Percentiles rank a stretch among this genome's conserved stretches.
These are phyloP conservation scores for Aeminium ludgeri DNA, from an alignment of 495 filamentous ascomycete genomes.

Conservation along the genomic window DNA sequence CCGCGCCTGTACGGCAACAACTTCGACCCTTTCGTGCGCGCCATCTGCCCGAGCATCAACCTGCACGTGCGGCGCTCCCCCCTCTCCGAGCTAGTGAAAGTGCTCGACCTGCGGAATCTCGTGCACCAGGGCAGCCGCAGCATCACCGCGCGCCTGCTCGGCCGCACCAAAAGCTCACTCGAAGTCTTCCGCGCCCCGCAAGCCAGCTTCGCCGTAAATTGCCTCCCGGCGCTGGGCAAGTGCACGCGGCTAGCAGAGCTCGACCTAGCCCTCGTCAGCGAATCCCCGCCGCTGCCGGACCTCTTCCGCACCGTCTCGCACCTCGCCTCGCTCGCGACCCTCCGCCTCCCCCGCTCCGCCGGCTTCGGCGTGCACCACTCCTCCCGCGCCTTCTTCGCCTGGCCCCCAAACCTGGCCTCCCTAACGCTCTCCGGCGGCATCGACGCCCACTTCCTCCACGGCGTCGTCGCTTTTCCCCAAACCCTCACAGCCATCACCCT, in stretches of 20 bases:
- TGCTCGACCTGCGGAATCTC: slow-evolving; percentile 40
- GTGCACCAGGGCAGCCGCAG: slow-evolving; percentile 51
- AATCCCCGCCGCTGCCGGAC: slow-evolving; percentile 32
- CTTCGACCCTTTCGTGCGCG: slow-evolving; percentile 42
- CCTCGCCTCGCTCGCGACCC: slow-evolving; percentile 30
- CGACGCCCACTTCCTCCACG: slow-evolving; percentile 27
- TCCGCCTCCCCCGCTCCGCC: slow-evolving; percentile 42
- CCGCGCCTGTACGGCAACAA: slow-evolving; percentile 36
- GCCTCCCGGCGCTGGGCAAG: slow-evolving; percentile 46
- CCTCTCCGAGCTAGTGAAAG: slow-evolving; percentile 38
- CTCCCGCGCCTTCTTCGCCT: slow-evolving; percentile 17
- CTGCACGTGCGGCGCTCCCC: slow-evolving; percentile 36
- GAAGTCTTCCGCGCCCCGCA: slow-evolving; percentile 49
- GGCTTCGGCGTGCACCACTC: slow-evolving; percentile 16
- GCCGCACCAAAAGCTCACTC: slow-evolving; percentile 38
- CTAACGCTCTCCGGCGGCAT: slow-evolving; percentile 32
- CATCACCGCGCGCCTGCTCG: slow-evolving; percentile 46
- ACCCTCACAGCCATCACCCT: slow-evolving; percentile 24
- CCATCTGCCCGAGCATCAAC: slow-evolving; percentile 45
- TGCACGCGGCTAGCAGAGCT: slow-evolving; percentile 37
- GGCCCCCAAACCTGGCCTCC: slow-evolving; percentile 31
- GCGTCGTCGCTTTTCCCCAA: slow-evolving; percentile 19
- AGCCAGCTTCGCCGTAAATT: slow-evolving; percentile 46
- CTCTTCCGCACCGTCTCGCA: slow-evolving; percentile 37
- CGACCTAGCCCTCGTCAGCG: slow-evolving; percentile 43